These are phyloP conservation scores for Lycium barbarum DNA, from an alignment of 257 asterid species.

Conservation along the genomic window DNA sequence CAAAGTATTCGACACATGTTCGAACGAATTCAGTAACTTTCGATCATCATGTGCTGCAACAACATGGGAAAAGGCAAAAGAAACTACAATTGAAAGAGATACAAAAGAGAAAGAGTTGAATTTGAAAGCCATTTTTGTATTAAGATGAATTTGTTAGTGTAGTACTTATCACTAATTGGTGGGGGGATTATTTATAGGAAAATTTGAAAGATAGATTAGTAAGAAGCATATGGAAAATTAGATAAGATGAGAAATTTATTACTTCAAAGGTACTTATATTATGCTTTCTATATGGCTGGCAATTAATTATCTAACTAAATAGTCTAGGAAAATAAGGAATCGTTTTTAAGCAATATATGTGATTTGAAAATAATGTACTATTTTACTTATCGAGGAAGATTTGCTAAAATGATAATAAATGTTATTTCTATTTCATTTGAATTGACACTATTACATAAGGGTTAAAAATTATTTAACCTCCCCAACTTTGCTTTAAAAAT, in stretches of 20 bases:
- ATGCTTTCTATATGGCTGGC: neutral
- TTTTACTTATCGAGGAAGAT: neutral
- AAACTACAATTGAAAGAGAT: neutral
- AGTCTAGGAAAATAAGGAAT: neutral
- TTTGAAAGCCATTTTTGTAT: slow-evolving; percentile 25
- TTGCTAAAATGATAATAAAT: neutral
- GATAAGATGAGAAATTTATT: too few species aligned
- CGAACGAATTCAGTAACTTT: neutral
- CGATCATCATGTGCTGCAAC: neutral
- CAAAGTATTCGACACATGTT: neutral
- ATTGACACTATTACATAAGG: neutral
- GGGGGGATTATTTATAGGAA: neutral
- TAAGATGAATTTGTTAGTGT: neutral
- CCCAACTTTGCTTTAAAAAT: too few species aligned
- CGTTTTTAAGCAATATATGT: neutral
- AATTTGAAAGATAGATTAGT: neutral
- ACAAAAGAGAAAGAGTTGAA: neutral
- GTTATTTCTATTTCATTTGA: neutral
- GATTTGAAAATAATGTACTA: neutral
- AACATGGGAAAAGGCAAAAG: neutral
- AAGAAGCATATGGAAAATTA: neutral
- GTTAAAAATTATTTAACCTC: too few species aligned
- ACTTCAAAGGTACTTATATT: neutral
- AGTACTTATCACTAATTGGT: neutral
- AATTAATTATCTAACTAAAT: neutral